Conservation (phyloP, 169 alveolate species). For the Eimeria maxima region DNA sequence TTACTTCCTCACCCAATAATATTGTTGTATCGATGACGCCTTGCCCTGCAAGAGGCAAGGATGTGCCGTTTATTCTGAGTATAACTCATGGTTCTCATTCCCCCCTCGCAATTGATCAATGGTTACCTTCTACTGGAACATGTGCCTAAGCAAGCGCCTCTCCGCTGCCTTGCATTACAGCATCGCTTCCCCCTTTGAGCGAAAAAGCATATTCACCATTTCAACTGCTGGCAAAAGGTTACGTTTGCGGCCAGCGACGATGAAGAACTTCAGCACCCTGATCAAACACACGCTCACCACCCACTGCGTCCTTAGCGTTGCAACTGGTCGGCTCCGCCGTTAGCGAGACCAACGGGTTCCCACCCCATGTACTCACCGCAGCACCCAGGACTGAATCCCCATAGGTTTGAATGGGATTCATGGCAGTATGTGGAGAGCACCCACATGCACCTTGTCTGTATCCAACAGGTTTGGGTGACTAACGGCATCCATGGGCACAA, state of each 20-base stretch:
- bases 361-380: not conserved
- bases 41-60: too few relatives aligned
- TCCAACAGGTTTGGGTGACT: not conserved
- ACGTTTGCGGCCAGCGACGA: too few relatives aligned
- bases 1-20: not conserved
- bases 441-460: not conserved
- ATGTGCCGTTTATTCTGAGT: too few relatives aligned
- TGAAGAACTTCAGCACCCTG: too few relatives aligned
- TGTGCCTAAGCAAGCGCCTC: too few relatives aligned
- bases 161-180: not conserved
- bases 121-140: not conserved
- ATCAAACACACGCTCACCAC: too few relatives aligned
- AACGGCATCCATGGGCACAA: not conserved
- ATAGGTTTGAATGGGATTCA: not conserved
- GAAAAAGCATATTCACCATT: not conserved
- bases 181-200: not conserved
- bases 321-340: not conserved
- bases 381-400: not conserved
- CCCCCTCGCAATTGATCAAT: not conserved
- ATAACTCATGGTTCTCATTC: too few relatives aligned
- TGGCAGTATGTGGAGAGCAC: not conserved
- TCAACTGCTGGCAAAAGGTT: too few relatives aligned
- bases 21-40: not conserved
- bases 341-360: not conserved
- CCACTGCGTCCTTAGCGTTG: not conserved